phyloP scores from a whole-genome alignment of 495 filamentous ascomycete species.

The Oidiodendron maius region DNA sequence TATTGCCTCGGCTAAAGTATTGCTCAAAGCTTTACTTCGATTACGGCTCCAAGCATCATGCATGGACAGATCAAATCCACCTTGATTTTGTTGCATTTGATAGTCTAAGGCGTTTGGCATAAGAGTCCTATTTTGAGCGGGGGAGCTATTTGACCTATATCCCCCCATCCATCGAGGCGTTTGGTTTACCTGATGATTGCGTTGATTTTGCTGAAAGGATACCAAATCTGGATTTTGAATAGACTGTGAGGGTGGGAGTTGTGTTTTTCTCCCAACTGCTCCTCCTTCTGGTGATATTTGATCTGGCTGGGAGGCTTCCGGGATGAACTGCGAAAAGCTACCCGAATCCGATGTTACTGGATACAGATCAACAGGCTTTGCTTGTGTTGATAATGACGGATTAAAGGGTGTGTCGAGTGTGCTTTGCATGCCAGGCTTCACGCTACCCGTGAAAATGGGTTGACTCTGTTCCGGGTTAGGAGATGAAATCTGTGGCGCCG shows the following conservation, averaged over 20 bases:
- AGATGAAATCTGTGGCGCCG: conserved; percentile 41
- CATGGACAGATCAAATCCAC: conserved; percentile 18
- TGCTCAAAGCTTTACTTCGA: conserved; percentile 92
- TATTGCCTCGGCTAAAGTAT: conserved; percentile 67
- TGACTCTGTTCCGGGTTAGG: conserved; percentile 36
- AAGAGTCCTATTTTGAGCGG: conserved; percentile 13
- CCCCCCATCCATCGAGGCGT: conserved; percentile 49
- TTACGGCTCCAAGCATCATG: conserved; percentile 52
- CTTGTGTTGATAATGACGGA: conserved; percentile 73
- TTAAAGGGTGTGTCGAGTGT: conserved; percentile 90
- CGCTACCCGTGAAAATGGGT: conserved; percentile 70
- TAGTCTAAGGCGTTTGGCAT: conserved; percentile 16
- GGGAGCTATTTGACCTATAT: conserved; percentile 32
- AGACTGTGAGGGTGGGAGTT: conserved; percentile 62
- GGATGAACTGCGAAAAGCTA: conserved; percentile 83
- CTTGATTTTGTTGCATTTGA: conserved; percentile 12
- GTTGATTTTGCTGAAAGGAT: conserved; percentile 16
- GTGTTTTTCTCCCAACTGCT: conserved; percentile 47
- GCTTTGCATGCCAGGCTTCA: conserved; percentile 68
- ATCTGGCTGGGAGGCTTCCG: conserved; percentile 98
- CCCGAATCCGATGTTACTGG: conserved; percentile 89
- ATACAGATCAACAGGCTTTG: conserved; percentile 89
- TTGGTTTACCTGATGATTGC: conserved; percentile 47
- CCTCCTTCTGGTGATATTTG: conserved; percentile 92
- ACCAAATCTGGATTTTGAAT: conserved; percentile 47